Base-by-base conservation (phyloP, 768 basidiomycete genomes). In the Nevesoporus exiguus region DNA sequence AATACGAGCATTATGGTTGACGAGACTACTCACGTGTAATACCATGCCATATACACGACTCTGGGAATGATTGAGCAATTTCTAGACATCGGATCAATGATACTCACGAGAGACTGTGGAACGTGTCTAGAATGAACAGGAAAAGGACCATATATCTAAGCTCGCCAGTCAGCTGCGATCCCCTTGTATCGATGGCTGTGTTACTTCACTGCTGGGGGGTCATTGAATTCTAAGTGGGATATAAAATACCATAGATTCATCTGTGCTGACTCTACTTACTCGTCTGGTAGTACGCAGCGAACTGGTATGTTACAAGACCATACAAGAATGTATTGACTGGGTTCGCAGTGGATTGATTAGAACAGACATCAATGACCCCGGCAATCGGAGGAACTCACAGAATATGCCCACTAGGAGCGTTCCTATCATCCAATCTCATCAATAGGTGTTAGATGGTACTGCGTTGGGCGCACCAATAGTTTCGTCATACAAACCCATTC, bases 291-390 rank as follows among this genome's bases (percentile, higher is more conserved):
- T 41, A 41, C 11, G 22, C 10, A 1, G 40, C 22, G 40, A 41
- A 41, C 22, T 41, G 40, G 10, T 41, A 75, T 9, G 69, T 67
- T 54, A 77, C 77, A 22, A 77, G 66, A 1, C 77, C 77, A 51
- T 75, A 78, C 14, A 78, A 58, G 31, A 45, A 66, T 17, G 65
- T 66, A 21, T 66, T 66, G 44, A 66, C 65, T 66, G 46, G 13
- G 5, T n/a, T 27, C 10, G 22, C 19, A n/a, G 14, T 5, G 11
- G 5, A 64, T 15, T 1, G 60, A 40, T 11, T 10, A 5, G 27
- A 59, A 55, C 11, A 4, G 10, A 37, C 1, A 2, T 31, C 1
- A 3, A 33, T 11, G 40, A 13, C 14, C 5, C 10, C 15, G n/a
- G n/a, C n/a, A 30, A 40, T 33, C 11, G 61, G 3, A 4, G 13